Percentiles rank a stretch among this genome's conserved stretches.
Conservation (phyloP, 1,284 basidiomycete genomes). For the Tylopilus orsonianus region DNA sequence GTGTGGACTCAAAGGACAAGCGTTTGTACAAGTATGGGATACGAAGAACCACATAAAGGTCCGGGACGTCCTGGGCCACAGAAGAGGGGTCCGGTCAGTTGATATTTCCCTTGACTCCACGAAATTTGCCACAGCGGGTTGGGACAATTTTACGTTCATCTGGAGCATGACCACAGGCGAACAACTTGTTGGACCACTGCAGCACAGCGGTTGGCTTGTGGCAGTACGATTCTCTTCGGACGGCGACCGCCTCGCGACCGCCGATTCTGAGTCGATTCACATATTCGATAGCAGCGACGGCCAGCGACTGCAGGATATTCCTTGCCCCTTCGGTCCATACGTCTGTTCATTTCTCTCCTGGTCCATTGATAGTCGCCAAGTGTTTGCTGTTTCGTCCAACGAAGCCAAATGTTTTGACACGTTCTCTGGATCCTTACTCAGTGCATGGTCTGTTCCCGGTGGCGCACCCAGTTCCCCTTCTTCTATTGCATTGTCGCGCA, state of each 20-base stretch:
- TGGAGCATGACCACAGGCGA: neutral
- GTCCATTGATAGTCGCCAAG: neutral
- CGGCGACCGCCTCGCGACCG: constrained; percentile 5
- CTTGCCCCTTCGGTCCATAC: neutral
- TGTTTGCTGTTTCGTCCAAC: neutral
- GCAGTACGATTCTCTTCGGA: constrained; percentile 1
- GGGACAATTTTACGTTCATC: neutral
- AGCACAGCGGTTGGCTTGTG: neutral
- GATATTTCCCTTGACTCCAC: neutral
- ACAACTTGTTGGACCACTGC: neutral
- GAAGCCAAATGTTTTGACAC: neutral
- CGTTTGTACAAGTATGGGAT: constrained; percentile 2
- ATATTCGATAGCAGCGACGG: neutral
- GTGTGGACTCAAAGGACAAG: neutral
- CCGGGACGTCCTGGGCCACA: neutral
- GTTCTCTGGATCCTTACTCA: neutral
- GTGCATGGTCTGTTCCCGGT: neutral
- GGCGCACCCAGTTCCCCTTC: neutral
- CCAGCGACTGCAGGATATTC: neutral
- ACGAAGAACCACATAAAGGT: neutral
- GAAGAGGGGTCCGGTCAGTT: neutral
- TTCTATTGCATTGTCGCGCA: neutral
- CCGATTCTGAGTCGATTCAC: neutral
- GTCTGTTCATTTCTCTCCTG: neutral
- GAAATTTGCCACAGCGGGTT: neutral